These are phyloP conservation scores for Pterocarpus macrocarpus DNA, from an alignment of 306 rosid genomes.

Conservation along the genomic window DNA sequence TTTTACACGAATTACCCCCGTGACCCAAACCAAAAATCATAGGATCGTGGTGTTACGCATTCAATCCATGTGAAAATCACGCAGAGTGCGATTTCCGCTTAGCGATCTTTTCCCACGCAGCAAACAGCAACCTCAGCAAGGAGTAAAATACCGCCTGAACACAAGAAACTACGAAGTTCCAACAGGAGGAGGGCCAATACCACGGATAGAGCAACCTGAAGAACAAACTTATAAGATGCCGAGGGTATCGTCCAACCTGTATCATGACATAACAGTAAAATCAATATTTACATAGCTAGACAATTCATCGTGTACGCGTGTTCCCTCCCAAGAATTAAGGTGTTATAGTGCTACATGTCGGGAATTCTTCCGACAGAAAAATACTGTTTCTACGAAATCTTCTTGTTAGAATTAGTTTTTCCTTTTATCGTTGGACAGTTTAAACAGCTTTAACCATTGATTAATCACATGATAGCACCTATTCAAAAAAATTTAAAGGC, in stretches of 20 bases:
- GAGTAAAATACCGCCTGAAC: slow-evolving; percentile 65
- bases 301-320: background rate
- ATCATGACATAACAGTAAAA: slow-evolving; percentile 16
- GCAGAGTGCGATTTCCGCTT: slow-evolving; percentile 51
- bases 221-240: slow-evolving; percentile 95
- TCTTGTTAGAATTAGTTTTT: background rate
- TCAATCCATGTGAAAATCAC: background rate
- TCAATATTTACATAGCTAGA: background rate
- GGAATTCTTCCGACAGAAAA: background rate
- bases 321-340: slow-evolving; percentile 4
- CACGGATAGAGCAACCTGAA: slow-evolving; percentile 95
- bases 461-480: background rate
- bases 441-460: background rate
- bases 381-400: background rate
- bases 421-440: background rate
- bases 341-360: background rate
- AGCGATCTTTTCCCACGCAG: slow-evolving; percentile 65
- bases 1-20: slow-evolving; percentile 37
- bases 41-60: background rate
- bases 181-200: slow-evolving; percentile 99
- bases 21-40: slow-evolving; percentile 1
- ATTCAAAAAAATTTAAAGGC: background rate
- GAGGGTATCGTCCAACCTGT: slow-evolving; percentile 93
- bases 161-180: slow-evolving; percentile 75
- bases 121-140: slow-evolving; percentile 63